Base-by-base conservation (phyloP, 495 filamentous ascomycete genomes). In the Eremomyces bilateralis region DNA sequence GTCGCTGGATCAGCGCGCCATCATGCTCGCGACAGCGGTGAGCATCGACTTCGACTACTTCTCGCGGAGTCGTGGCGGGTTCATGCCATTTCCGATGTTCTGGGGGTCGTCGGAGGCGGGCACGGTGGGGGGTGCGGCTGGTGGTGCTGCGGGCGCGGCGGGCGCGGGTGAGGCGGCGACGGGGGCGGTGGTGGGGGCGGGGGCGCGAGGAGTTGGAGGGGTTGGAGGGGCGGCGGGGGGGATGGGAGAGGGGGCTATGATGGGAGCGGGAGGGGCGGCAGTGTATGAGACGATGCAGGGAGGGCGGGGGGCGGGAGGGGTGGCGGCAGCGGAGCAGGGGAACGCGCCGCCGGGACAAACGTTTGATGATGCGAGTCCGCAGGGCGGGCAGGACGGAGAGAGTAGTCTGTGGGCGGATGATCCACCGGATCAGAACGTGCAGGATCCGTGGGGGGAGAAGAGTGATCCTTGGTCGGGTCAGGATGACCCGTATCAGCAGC, bases 11-110 rank as follows among this genome's bases (percentile, higher is more conserved):
- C 71, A 77, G 53, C 62, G 73, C 24, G 73, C 73, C 1, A 63
- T 77, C 17, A 76, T 77, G 72, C 57, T 79, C 20, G 73, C 73
- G 13, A 74, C 71, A 1, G 73, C 73, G 13, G 71, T 77, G 13
- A 73, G 63, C 31, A 57, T 78, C 33, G 73, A 78, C 48, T 79
- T 76, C 38, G 73, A 79, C 47, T 79, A 77, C 45, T 79, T 79
- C 52, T 74, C 69, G 40, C 60, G 71, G 2, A 60, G 63, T 13
- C 42, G 39, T 17, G 60, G 58, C 2, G 60, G 64, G 0, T 64
- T 69, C 37, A 61, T 71, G 54, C 73, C 71, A 1, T 29, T 74
- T 13, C 72, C 63, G 65, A 58, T 71, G 36, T 55, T 55, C n/a
- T 55, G 64, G 12, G 65, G 61, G 8, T 64, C 59, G 6, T 65